Conservation (phyloP, 305 asterid genomes). For the Fraxinus platypoda region DNA sequence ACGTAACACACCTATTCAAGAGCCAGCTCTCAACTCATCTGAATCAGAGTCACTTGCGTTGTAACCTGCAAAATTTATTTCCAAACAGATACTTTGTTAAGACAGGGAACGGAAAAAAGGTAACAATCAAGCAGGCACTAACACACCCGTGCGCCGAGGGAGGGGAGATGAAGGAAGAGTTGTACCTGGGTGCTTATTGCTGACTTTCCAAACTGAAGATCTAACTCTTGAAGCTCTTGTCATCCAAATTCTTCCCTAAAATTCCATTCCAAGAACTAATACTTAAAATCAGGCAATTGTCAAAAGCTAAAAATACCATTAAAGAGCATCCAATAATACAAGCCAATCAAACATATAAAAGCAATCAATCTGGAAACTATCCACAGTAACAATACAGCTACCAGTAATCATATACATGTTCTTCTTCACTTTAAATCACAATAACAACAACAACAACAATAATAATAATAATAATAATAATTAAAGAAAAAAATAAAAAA, state of each 20-base stretch:
- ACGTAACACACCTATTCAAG: constrained; percentile 27
- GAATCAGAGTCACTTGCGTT: constrained; percentile 83
- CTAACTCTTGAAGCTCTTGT: constrained; percentile 59
- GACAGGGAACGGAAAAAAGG: background rate
- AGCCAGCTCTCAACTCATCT: constrained; percentile 39
- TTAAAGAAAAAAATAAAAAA: constrained; percentile 7
- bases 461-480: too few relatives aligned
- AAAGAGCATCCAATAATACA: background rate
- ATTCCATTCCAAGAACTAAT: constrained; percentile 16
- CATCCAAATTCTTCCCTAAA: constrained; percentile 63
- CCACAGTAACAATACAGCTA: background rate
- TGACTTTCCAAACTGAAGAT: constrained; percentile 64
- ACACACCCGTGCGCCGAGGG: background rate
- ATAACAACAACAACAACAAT: background rate
- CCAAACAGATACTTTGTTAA: background rate
- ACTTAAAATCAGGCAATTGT: background rate
- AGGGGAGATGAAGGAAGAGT: background rate
- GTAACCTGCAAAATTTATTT: constrained; percentile 45
- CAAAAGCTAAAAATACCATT: background rate
- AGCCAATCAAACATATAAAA: background rate
- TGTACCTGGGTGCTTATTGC: constrained; percentile 69
- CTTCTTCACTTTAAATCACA: background rate
- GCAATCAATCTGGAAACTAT: background rate
- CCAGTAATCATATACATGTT: background rate
- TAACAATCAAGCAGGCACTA: background rate